Evolutionary conservation across 108 stramenopile genomes (phyloP), one percentile per base, ranked within the genome.

Genomic region (Phaeodactylum tricornutum): DNA sequence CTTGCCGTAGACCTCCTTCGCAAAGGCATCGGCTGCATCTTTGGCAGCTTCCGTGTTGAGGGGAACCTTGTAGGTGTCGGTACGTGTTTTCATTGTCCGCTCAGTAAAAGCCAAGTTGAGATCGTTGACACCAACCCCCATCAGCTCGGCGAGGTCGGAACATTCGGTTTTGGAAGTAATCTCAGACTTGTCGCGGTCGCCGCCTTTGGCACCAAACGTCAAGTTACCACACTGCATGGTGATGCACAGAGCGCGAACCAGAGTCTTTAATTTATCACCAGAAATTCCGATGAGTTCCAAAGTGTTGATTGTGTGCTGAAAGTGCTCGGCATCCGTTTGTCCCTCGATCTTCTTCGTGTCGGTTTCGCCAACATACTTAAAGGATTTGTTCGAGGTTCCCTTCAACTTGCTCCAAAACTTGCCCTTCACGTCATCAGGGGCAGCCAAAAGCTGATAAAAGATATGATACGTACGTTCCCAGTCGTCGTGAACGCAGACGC

Each of bases 401-500:
- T 73, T 64, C 11, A 87, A 61, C 14, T 70, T 73, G 28, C 67
- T 61, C 86, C 86, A 87, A 20, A 84, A 79, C 12, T 61, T 49
- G 8, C 46, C 48, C 59, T 84, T 87, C 3, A 51, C 59, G 11
- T 65, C 63, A 20, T 84, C 78, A 14, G 81, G 72, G 25, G 91
- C 88, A 14, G 76, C 72, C 8, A 93, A 47, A n/a, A 97, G 58
- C 66, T 97, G 94, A 66, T 99, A 99, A 54, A 99, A 99, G 27
- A 95, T 80, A 66, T 99, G 98, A 67, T 92, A 99, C 57, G 96
- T 99, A 34, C 98, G 64, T 69, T 99, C 98, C 2, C 80, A 85
- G 49, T 88, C 69, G 28, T 90, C 77, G 47, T 84, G 84, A 21
- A 59, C 53, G 6, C 83, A 87, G 29, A 99, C 93, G 38, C 98